Conservation (phyloP, 805 yeast species). For the Wickerhamomyces silvicola region DNA sequence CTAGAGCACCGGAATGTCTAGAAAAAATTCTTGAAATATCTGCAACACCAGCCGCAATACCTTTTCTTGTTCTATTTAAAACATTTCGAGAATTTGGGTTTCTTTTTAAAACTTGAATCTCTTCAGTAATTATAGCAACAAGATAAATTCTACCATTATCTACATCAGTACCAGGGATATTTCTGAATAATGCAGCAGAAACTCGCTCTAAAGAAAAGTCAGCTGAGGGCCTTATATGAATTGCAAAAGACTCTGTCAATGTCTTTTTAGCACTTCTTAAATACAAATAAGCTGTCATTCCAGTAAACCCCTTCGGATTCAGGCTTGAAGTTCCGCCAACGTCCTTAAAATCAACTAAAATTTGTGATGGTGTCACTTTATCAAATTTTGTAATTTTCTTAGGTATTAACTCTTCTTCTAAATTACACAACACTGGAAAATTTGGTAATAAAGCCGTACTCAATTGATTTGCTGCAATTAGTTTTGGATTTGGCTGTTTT, state of each 20-base stretch:
- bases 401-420: conserved; percentile 36
- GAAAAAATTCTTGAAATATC: conserved; percentile 78
- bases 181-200: conserved; percentile 73
- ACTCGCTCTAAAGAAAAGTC: conserved; percentile 58
- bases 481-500: conserved; percentile 42
- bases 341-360: conserved; percentile 70
- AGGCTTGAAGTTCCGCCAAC: conserved; percentile 55
- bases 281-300: conserved; percentile 68
- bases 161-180: conserved; percentile 63
- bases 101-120: conserved; percentile 38
- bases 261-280: conserved; percentile 57
- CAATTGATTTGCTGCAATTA: conserved; percentile 60
- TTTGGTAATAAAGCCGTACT: conserved; percentile 67
- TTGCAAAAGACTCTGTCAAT: conserved; percentile 75
- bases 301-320: conserved; percentile 61
- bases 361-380: conserved; percentile 46
- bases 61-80: conserved; percentile 51
- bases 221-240: conserved; percentile 53
- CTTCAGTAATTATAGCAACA: conserved; percentile 72
- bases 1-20: conserved; percentile 50
- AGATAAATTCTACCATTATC: conserved; percentile 62
- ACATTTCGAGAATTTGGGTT: conserved; percentile 10
- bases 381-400: conserved; percentile 39
- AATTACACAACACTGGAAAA: conserved; percentile 46
- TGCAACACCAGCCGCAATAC: conserved; percentile 84